Percentiles rank a stretch among this genome's conserved stretches.
Evolutionary conservation across 768 basidiomycete genomes (phyloP).

Genomic region (Russula abietina): DNA sequence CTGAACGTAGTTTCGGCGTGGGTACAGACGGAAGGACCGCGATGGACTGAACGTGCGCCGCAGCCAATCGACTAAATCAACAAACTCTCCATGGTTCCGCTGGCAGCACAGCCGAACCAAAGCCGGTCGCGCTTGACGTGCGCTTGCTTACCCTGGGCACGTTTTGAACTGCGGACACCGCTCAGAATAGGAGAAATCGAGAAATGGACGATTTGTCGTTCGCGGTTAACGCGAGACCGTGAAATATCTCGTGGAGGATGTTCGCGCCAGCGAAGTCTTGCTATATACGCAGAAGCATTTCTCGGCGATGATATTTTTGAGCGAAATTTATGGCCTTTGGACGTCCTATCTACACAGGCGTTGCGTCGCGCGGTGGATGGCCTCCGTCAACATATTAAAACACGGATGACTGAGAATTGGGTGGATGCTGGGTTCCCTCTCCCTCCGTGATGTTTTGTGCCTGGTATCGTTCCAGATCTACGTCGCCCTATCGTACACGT

Average conservation of each 20-base stretch:
- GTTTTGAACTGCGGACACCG: not conserved
- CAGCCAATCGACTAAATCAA: not conserved
- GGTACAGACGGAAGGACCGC: not conserved
- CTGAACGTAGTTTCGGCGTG: not conserved
- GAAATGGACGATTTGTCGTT: not conserved
- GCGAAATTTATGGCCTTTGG: not conserved
- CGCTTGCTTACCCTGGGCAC: not conserved
- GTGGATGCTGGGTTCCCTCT: not conserved
- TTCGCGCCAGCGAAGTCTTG: not conserved
- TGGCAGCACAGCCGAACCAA: not conserved
- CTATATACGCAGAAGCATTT: not conserved
- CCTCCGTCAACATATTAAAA: not conserved
- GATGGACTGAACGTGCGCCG: slow-evolving; percentile 3
- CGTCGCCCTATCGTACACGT: not conserved
- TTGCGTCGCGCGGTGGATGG: not conserved
- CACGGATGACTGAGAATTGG: not conserved
- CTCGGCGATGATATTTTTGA: not conserved
- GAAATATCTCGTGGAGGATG: slow-evolving; percentile 3
- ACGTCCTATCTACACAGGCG: not conserved
- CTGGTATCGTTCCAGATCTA: not conserved
- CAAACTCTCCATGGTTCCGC: not conserved
- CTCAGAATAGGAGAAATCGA: not conserved
- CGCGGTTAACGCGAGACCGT: slow-evolving; percentile 7
- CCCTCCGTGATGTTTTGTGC: not conserved
- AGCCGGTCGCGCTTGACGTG: slow-evolving; percentile 2